Conservation (phyloP, 1,284 basidiomycete species). For the Amylostereum areolatum region DNA sequence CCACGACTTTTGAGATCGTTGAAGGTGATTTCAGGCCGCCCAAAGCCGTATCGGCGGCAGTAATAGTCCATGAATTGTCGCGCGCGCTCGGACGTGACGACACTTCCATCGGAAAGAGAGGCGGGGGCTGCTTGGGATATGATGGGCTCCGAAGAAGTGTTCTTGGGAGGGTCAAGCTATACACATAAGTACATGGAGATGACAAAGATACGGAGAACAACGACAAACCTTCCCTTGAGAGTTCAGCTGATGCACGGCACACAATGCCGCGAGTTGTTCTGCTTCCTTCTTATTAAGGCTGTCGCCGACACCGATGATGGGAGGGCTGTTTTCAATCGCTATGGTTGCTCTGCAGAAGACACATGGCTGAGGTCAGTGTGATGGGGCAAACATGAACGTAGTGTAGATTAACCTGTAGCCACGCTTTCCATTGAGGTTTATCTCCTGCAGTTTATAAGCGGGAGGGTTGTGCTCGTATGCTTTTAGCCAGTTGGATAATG, state of each 20-base stretch:
- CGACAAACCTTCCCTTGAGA: constrained; percentile 45
- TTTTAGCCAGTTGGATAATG: constrained; percentile 32
- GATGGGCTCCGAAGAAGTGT: not conserved
- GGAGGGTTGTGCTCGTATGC: constrained; percentile 6
- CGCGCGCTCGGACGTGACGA: constrained; percentile 71
- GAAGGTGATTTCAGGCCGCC: constrained; percentile 75
- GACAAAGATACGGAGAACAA: not conserved
- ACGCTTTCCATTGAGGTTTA: constrained; percentile 8
- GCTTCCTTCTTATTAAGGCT: constrained; percentile 61
- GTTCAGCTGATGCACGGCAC: constrained; percentile 66
- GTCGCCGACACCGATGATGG: constrained; percentile 59
- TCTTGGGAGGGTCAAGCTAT: constrained; percentile 8
- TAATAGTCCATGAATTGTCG: constrained; percentile 95
- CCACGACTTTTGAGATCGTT: constrained; percentile 23
- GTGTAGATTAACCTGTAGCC: constrained; percentile 13
- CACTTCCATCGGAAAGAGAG: constrained; percentile 60
- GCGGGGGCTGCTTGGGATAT: constrained; percentile 8
- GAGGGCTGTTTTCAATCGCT: constrained; percentile 31
- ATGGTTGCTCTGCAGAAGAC: constrained; percentile 38
- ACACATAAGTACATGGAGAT: not conserved
- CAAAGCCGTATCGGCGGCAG: constrained; percentile 77
- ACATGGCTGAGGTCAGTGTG: not conserved
- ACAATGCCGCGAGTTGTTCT: constrained; percentile 70
- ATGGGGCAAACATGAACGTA: not conserved
- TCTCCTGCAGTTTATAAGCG: constrained; percentile 16